phyloP scores from a whole-genome alignment of 208 protist genomes.

The Leishmania martiniquensis region DNA sequence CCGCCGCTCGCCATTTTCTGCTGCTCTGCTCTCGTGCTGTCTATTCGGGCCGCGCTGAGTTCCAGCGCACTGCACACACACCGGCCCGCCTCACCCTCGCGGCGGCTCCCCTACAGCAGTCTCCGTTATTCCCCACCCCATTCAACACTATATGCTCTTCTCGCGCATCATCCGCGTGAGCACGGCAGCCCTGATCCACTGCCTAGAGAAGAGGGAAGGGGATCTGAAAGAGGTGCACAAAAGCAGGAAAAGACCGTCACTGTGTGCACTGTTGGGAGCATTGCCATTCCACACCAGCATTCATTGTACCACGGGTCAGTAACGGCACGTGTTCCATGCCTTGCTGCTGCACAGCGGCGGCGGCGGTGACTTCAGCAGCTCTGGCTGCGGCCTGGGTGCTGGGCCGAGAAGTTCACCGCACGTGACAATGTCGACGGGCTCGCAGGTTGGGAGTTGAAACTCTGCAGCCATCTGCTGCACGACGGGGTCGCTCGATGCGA shows the following conservation, averaged over 20 bases:
- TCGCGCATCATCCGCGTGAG: neutral
- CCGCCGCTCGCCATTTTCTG: too few relatives aligned
- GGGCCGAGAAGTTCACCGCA: constrained; percentile 8
- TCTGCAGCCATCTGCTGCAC: constrained; percentile 2
- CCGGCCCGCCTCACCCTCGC: neutral
- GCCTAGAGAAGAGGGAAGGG: neutral
- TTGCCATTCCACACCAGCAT: neutral
- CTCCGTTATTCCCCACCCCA: neutral
- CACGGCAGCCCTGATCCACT: neutral
- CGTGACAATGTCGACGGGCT: constrained; percentile 5
- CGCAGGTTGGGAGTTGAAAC: constrained; percentile 10
- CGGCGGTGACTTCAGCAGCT: neutral
- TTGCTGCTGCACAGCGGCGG: neutral
- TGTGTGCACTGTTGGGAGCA: neutral
- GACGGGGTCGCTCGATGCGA: constrained; percentile 3
- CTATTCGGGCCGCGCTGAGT: neutral
- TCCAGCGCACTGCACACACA: neutral
- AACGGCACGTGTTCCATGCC: neutral
- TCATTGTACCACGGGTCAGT: neutral
- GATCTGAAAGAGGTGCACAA: neutral
- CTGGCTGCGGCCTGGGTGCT: neutral
- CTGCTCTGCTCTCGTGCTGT: neutral
- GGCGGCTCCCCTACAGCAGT: neutral
- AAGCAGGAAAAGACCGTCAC: neutral
- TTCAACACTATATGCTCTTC: neutral